Base-by-base conservation (phyloP, 805 yeast genomes). In the Starmerella bombicola region DNA sequence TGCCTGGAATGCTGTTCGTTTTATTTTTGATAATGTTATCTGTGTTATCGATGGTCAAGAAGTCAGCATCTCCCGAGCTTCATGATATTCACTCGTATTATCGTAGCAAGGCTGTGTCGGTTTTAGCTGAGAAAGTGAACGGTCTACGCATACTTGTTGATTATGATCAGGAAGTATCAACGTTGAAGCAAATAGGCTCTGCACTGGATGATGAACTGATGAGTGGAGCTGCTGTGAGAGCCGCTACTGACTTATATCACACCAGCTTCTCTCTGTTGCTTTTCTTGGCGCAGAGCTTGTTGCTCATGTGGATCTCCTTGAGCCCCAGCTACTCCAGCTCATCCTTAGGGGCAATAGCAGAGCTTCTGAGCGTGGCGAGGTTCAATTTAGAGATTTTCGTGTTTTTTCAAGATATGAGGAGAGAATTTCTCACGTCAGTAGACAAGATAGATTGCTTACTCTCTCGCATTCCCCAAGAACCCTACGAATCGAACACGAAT, bases 1-100 rank as follows among this genome's bases (percentile, higher is more conserved):
- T 68, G 47, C 76, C 93, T 1, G 82, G 95, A 1, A 85, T 94
- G 80, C 81, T 78, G 55, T 78, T 85, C 49, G 52, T 77, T 4
- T 68, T 82, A 47, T 59, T 21, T 6, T 3, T 34, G 8, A 4
- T n/a, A 16, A 5, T 33, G 28, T 7, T 21, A 6, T 13, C 17
- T 13, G 5, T 6, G 4, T 26, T 18, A 5, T 19, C 13, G 26
- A 17, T 19, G 5, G 7, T 13, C 3, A 19, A 7, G 6, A 18
- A 20, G 10, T 28, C 93, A 93, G 16, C 60, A 78, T 39, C 60
- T 67, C 5, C 55, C 67, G 15, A 55, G 78, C 25, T 82, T 77
- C 93, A 3, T 94, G 83, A 38, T 93, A 80, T 54, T 80, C 84
- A 35, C 95, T 85, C 61, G 80, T 93, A 15, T 4, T 40, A 20